Evolutionary conservation across 306 rosid genomes (phyloP).

Genomic region (Canavalia ensiformis): DNA sequence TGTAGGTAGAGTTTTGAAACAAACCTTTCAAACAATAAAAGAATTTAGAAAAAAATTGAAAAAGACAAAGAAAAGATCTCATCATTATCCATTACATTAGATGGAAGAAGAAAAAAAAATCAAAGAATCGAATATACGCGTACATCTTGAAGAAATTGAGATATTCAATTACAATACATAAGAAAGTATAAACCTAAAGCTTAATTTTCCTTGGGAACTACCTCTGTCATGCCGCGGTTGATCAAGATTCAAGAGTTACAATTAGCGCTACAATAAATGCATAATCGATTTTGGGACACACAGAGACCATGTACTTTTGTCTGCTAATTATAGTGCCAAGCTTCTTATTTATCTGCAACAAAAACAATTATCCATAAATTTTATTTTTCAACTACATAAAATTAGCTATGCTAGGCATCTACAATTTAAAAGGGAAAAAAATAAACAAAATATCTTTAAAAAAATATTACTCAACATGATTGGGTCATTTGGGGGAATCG

Average conservation of each 20-base stretch:
- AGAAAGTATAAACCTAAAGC: neutral
- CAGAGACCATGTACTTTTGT: constrained; percentile 51
- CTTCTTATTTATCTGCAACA: constrained; percentile 57
- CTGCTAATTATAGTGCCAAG: constrained; percentile 34
- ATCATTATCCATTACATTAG: neutral
- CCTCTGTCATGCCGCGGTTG: neutral
- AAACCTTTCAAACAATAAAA: neutral
- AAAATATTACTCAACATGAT: too few species aligned
- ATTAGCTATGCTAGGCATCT: neutral
- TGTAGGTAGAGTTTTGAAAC: neutral
- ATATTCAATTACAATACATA: neutral
- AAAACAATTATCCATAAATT: neutral
- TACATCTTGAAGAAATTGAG: neutral
- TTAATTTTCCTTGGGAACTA: neutral
- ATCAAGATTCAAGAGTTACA: constrained; percentile 42
- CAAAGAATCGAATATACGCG: neutral
- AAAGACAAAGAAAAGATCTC: neutral
- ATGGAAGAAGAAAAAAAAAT: neutral
- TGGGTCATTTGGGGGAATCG: too few species aligned
- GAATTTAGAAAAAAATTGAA: neutral
- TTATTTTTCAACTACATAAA: neutral
- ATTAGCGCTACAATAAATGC: constrained; percentile 58
- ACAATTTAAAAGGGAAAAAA: neutral
- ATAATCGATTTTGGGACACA: constrained; percentile 55
- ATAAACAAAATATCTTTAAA: neutral